Conservation (phyloP, 179 eudicot species). For the Silene vulgaris region DNA sequence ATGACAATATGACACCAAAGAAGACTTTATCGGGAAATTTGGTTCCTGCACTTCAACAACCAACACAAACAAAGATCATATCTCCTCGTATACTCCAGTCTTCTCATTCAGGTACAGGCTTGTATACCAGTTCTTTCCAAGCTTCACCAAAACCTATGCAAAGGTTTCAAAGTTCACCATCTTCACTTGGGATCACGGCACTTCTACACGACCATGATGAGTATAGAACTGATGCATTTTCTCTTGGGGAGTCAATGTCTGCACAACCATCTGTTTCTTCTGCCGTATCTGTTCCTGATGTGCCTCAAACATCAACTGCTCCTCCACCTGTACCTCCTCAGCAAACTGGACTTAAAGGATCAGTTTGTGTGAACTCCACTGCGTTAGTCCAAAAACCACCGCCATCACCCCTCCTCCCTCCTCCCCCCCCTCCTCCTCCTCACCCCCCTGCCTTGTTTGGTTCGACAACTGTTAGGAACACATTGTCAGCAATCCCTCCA, state of each 20-base stretch:
- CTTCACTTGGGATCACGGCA: conserved; percentile 67
- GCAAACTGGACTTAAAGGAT: conserved; percentile 7
- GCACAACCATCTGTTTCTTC: conserved; percentile 29
- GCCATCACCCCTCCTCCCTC: conserved; percentile 9
- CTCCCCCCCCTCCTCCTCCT: not conserved
- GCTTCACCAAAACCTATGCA: conserved; percentile 45
- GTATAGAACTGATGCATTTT: conserved; percentile 26
- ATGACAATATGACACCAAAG: conserved; percentile 21
- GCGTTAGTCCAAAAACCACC: conserved; percentile 12
- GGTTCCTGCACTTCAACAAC: conserved; percentile 35
- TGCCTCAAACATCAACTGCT: conserved; percentile 15
- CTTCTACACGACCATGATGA: conserved; percentile 55
- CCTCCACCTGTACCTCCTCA: conserved; percentile 6
- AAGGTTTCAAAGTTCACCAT: conserved; percentile 57
- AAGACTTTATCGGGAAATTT: conserved; percentile 33
- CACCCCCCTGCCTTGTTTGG: not conserved
- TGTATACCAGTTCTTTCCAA: conserved; percentile 42
- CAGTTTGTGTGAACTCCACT: conserved; percentile 16
- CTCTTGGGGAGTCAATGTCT: conserved; percentile 25
- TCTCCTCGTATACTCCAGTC: conserved; percentile 43
- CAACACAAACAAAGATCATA: conserved; percentile 44
- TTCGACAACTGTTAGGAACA: not conserved
- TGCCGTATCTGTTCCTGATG: conserved; percentile 28
- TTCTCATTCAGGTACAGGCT: conserved; percentile 42
- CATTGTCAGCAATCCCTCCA: not conserved